Base-by-base conservation (phyloP, 441 rosid genomes). In the Metrosideros polymorpha region DNA sequence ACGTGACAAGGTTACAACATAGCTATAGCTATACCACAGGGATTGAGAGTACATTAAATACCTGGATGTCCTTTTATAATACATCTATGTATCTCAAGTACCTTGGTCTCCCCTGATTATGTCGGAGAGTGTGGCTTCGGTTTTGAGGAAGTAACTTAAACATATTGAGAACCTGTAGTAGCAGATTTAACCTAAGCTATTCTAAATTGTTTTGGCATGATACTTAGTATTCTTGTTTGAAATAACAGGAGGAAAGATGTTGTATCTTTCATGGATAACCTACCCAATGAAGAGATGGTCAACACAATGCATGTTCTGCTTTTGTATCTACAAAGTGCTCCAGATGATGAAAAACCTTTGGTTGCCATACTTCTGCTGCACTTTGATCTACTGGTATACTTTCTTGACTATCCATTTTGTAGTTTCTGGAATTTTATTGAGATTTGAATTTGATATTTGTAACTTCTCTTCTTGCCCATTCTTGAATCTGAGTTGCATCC, bases 311-410 rank as follows among this genome's bases (percentile, higher is more conserved):
- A 92, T 86, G 88, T 89, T 66, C 87, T 93, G 82, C 90, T 92
- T 19, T 82, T 90, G 47, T 87, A 92, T 92, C 94, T 92, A 76
- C 94, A 86, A 84, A 91, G 86, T 61, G 90, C 90, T 86, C 90
- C 88, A 56, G 88, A 85, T 66, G 90, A 84, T 57, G 90, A 90
- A 86, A 90, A 85, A 86, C 93, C 94, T 51, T 84, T 91, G 85
- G 90, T 92, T 88, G 92, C 94, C 54, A 87, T 91, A 53, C 92
- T 94, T 55, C 88, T 93, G 53, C 85, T 94, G 83, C 93, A 91
- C 87, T 87, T 94, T 43, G 93, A 92, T 88, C 92, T 90, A 84
- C 86, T 88, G 92, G 96, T 94, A 89, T 76, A 85, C 85, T 85
- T 8, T 54, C 55, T 77, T 47, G 59, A 57, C 4, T 45, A 39